phyloP scores from a whole-genome alignment of 352 stramenopile genomes.

The Phytophthora pini region DNA sequence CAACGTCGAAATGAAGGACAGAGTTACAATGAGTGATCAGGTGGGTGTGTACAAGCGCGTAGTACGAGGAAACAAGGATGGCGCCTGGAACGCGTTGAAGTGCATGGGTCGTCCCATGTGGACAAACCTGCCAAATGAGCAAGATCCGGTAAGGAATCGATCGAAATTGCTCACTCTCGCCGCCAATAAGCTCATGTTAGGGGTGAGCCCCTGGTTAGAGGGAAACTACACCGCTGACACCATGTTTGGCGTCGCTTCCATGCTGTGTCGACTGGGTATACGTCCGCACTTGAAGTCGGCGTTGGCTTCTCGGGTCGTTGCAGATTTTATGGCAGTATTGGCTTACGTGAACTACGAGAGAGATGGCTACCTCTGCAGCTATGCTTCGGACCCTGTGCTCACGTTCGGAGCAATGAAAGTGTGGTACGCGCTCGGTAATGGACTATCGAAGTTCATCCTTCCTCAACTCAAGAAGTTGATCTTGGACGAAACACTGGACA shows the following conservation, averaged over 20 bases:
- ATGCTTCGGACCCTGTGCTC: constrained; percentile 16
- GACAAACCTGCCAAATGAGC: background rate
- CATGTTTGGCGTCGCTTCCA: constrained; percentile 22
- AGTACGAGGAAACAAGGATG: background rate
- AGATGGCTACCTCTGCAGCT: constrained; percentile 11
- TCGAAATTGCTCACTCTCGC: background rate
- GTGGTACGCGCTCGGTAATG: constrained; percentile 1
- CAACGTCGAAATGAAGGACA: too few relatives aligned
- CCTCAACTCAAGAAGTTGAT: constrained; percentile 14
- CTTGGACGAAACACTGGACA: constrained; percentile 8
- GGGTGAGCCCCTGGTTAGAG: background rate
- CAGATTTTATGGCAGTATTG: constrained; percentile 20
- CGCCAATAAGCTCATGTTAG: constrained; percentile 16
- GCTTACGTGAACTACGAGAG: constrained; percentile 15
- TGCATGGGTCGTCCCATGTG: constrained; percentile 22
- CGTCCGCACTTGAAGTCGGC: constrained; percentile 4
- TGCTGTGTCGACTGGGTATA: constrained; percentile 8
- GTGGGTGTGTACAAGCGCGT: constrained; percentile 7
- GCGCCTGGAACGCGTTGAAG: constrained; percentile 7
- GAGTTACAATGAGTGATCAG: background rate
- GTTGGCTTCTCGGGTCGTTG: constrained; percentile 10
- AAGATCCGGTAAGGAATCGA: too few relatives aligned
- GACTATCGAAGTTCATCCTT: constrained; percentile 3
- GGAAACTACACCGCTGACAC: constrained; percentile 1
- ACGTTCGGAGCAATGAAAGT: constrained; percentile 10